Evolutionary conservation across 78 protist species (phyloP), one percentile per base, ranked within the genome.

Genomic region (Guillardia theta): DNA sequence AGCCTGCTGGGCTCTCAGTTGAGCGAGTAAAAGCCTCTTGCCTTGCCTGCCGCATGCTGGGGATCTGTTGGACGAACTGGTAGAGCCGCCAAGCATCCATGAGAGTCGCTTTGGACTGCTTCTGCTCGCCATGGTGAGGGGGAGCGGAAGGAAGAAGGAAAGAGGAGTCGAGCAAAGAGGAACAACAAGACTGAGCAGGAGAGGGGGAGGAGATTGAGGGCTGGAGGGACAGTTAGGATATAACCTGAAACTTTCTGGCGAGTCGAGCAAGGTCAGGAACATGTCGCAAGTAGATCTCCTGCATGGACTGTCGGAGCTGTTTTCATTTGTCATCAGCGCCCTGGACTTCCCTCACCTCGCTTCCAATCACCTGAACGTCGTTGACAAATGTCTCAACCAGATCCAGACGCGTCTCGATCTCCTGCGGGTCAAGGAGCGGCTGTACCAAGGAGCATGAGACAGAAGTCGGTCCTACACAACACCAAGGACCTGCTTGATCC

Each of bases 401-500:
- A 48, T 80, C 90, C 22, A 12, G 50, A 46, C 90, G 90, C 33
- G 53, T 48, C 53, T 80, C 90, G 41, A 70, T 4, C 83, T 70
- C 70, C 27, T 1, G 4, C 4, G 27, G 21, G 70, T 58, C 70
- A 1, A 58, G 70, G 44, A 19, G 80, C 80, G 15, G 37, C 80
- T 30, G 37, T 6, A 12, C 43, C 18, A 64, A 19, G 80, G 80
- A 12, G 15, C n/a, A 12, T 18, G 30, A 64, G 43, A 64, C 44
- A n/a, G 9, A 6, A 64, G 80, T 64, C 15, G 19, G 30, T 15
- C 30, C 15, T 12, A 64, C 4, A 27, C 8, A 37, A 96, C 96
- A 0, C 95, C 53, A 8, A 98, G 48, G 36, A 98, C 98, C 93
- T 98, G 99, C 76, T 97, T 96, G 30, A 95, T 58, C 95, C 95